Percentiles rank a stretch among this genome's conserved stretches.
phyloP scores from a whole-genome alignment of 371 early-diverging fungal genomes.

The Apophysomyces trapeziformis region DNA sequence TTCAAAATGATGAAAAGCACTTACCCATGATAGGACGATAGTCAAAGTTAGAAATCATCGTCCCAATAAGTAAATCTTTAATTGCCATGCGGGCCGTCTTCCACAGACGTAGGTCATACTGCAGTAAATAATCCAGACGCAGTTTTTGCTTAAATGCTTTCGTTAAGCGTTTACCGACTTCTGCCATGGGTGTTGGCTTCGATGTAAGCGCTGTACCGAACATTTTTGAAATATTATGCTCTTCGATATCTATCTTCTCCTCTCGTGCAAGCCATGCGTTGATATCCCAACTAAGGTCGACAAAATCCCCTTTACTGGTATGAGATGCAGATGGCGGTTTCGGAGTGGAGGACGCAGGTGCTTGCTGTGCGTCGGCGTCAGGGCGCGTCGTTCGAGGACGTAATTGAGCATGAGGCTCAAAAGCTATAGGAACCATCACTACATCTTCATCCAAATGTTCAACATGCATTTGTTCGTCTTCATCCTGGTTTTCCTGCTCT shows the following conservation, averaged over 20 bases:
- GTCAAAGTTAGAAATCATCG: slow-evolving; percentile 77
- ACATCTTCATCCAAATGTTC: slow-evolving; percentile 11
- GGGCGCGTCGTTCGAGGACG: neutral
- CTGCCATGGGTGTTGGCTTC: slow-evolving; percentile 10
- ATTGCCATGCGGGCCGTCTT: slow-evolving; percentile 79
- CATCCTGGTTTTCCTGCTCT: slow-evolving; percentile 15
- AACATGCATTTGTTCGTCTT: slow-evolving; percentile 9
- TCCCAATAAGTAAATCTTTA: slow-evolving; percentile 85
- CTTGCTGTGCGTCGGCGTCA: neutral
- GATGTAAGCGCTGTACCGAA: slow-evolving; percentile 26
- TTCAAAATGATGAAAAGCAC: slow-evolving; percentile 2
- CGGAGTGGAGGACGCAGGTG: neutral
- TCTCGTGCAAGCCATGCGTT: slow-evolving; percentile 37
- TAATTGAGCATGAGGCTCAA: neutral
- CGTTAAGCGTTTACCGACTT: slow-evolving; percentile 24
- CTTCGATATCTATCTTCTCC: slow-evolving; percentile 34
- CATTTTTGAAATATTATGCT: slow-evolving; percentile 27
- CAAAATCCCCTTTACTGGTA: slow-evolving; percentile 29
- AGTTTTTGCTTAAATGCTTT: slow-evolving; percentile 53
- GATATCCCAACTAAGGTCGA: slow-evolving; percentile 41
- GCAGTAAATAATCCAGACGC: slow-evolving; percentile 82
- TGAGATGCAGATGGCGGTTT: neutral
- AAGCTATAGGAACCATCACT: slow-evolving; percentile 12
- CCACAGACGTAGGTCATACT: slow-evolving; percentile 88
- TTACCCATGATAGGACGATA: slow-evolving; percentile 80